Percentiles rank a stretch among this genome's conserved stretches.
phyloP scores from a whole-genome alignment of 345 rosid genomes.

The Salix udensis region DNA sequence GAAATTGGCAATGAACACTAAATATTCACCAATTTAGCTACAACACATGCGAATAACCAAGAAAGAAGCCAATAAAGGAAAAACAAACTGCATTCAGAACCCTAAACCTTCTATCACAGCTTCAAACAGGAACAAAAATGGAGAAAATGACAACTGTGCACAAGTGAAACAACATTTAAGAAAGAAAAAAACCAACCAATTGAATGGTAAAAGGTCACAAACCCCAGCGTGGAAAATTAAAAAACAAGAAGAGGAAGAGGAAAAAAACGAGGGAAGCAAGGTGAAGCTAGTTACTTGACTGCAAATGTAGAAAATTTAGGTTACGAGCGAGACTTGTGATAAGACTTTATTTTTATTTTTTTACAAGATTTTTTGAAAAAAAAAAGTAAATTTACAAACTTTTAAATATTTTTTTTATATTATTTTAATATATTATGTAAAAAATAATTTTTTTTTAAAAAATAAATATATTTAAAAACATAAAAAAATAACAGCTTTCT shows the following conservation, averaged over 20 bases:
- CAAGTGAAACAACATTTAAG: not conserved
- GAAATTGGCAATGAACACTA: not conserved
- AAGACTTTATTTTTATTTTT: too few relatives aligned
- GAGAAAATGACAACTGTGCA: not conserved
- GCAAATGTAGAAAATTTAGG: not conserved
- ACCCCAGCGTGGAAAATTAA: not conserved
- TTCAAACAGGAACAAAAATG: not conserved
- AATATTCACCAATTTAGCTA: not conserved
- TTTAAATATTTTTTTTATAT: too few relatives aligned
- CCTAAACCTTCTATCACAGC: not conserved
- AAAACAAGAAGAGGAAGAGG: not conserved
- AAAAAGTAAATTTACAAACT: too few relatives aligned
- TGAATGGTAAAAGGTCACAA: not conserved
- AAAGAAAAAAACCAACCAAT: not conserved
- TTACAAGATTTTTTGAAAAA: too few relatives aligned
- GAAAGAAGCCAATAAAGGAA: not conserved
- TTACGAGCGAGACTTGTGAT: not conserved
- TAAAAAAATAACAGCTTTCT: too few relatives aligned
- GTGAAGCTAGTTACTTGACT: not conserved
- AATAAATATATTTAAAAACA: too few relatives aligned
- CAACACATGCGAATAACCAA: not conserved
- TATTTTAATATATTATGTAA: too few relatives aligned
- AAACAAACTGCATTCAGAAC: not conserved
- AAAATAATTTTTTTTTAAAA: too few relatives aligned
- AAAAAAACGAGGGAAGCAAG: not conserved